These are phyloP conservation scores for Epichloe festucae DNA, from an alignment of 2,329 filamentous ascomycete genomes.

Conservation along the genomic window DNA sequence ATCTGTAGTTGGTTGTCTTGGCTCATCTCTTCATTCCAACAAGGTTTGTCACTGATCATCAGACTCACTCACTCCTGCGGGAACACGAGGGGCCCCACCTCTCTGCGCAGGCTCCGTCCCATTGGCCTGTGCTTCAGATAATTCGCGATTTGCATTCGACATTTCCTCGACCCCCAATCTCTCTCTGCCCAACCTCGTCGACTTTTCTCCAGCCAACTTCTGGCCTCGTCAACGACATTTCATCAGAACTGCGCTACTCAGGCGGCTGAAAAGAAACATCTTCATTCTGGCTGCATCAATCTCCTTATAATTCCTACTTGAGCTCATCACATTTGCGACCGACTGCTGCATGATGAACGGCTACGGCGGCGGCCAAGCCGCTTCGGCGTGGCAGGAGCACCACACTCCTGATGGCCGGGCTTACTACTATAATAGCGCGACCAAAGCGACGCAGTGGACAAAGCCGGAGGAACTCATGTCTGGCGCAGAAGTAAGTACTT, in stretches of 20 bases:
- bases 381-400: slow-evolving; percentile 64
- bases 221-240: neutral
- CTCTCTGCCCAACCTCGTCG: neutral
- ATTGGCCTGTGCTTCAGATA: slow-evolving; percentile 1
- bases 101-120: neutral
- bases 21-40: neutral
- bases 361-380: slow-evolving; percentile 33
- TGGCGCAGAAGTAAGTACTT: slow-evolving; percentile 53
- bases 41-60: neutral
- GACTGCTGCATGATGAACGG: slow-evolving; percentile 40
- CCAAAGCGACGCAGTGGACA: slow-evolving; percentile 84
- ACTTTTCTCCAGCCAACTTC: neutral
- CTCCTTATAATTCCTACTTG: neutral
- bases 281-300: neutral
- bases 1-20: neutral
- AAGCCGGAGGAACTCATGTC: slow-evolving; percentile 87
- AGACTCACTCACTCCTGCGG: neutral
- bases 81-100: neutral
- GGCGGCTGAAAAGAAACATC: neutral
- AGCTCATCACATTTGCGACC: neutral
- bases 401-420: slow-evolving; percentile 67
- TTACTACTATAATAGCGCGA: slow-evolving; percentile 84
- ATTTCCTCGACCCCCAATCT: neutral
- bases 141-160: neutral
- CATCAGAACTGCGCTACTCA: neutral